Conservation (phyloP, 75 land plant species). For the Chamaecyparis obtusa region DNA sequence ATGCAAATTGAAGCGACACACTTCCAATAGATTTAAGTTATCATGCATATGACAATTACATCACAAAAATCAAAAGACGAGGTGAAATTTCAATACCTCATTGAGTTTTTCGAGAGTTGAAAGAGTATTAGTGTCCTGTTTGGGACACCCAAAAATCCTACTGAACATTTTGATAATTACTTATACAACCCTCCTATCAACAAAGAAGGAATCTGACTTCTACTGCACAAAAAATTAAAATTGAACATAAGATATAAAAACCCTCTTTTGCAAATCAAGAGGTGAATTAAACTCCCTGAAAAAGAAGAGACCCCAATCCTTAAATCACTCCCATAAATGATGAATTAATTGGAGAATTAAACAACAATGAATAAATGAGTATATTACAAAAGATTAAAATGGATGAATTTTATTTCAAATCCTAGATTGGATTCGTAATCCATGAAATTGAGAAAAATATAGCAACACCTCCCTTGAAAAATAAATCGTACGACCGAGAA, state of each 20-base stretch:
- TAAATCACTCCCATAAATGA: neutral
- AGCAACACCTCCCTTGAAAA: neutral
- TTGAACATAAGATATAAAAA: slow-evolving; percentile 5
- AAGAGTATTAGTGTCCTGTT: slow-evolving; percentile 61
- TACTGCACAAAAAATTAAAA: slow-evolving; percentile 9
- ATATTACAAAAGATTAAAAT: neutral
- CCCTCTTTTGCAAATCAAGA: neutral
- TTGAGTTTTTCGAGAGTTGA: slow-evolving; percentile 76
- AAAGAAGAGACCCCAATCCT: neutral
- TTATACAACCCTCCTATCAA: slow-evolving; percentile 11
- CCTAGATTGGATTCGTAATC: neutral
- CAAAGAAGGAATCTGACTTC: slow-evolving; percentile 24
- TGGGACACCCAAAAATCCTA: slow-evolving; percentile 66
- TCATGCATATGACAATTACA: neutral
- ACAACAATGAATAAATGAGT: neutral
- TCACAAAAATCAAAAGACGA: neutral
- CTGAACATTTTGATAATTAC: slow-evolving; percentile 46
- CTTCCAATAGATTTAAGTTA: neutral
- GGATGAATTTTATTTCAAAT: neutral
- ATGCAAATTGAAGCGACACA: neutral
- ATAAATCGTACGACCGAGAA: neutral
- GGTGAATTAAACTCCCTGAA: too few species aligned
- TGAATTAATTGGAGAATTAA: neutral
- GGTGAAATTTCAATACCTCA: slow-evolving; percentile 33
- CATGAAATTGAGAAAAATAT: neutral